Percentiles rank a stretch among this genome's conserved stretches.
Evolutionary conservation across 2,329 filamentous ascomycete species (phyloP).

Genomic region (Pseudogymnoascus sp.): DNA sequence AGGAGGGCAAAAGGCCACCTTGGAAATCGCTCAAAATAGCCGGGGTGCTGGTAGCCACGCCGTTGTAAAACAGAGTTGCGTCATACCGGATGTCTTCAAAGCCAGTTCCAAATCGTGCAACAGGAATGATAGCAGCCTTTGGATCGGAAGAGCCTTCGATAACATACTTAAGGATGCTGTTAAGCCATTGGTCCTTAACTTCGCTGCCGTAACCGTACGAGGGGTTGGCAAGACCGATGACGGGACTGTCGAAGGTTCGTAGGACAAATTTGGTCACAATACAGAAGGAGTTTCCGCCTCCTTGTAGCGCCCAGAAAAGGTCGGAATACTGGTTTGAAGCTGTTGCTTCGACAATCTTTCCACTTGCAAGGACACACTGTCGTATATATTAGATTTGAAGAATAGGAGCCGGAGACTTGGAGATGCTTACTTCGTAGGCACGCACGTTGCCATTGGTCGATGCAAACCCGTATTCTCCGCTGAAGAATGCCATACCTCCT

Average conservation of each 20-base stretch:
- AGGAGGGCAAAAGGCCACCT: slow-evolving; percentile 13
- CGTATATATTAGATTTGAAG: neutral
- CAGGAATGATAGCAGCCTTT: slow-evolving; percentile 16
- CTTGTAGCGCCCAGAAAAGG: slow-evolving; percentile 32
- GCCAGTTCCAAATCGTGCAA: slow-evolving; percentile 10
- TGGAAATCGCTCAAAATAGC: slow-evolving; percentile 15
- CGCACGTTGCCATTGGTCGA: slow-evolving; percentile 22
- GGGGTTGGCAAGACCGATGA: slow-evolving; percentile 9
- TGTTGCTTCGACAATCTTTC: slow-evolving; percentile 24
- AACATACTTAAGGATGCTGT: slow-evolving; percentile 14
- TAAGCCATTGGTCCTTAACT: slow-evolving; percentile 12
- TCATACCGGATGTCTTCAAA: slow-evolving; percentile 11
- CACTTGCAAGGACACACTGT: neutral
- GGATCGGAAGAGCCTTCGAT: slow-evolving; percentile 9
- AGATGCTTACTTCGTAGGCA: neutral
- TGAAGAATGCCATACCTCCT: slow-evolving; percentile 23
- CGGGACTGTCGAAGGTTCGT: slow-evolving; percentile 10
- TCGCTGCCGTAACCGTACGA: slow-evolving; percentile 10
- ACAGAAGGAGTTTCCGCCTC: slow-evolving; percentile 30
- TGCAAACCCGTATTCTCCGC: slow-evolving; percentile 29
- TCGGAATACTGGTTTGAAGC: slow-evolving; percentile 20
- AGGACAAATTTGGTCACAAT: slow-evolving; percentile 28
- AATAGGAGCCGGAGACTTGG: neutral
- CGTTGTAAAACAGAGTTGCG: slow-evolving; percentile 15
- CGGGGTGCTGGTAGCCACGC: slow-evolving; percentile 7